Base-by-base conservation (phyloP, 1,139 yeast species). In the Protomyces arabidopsidicola region DNA sequence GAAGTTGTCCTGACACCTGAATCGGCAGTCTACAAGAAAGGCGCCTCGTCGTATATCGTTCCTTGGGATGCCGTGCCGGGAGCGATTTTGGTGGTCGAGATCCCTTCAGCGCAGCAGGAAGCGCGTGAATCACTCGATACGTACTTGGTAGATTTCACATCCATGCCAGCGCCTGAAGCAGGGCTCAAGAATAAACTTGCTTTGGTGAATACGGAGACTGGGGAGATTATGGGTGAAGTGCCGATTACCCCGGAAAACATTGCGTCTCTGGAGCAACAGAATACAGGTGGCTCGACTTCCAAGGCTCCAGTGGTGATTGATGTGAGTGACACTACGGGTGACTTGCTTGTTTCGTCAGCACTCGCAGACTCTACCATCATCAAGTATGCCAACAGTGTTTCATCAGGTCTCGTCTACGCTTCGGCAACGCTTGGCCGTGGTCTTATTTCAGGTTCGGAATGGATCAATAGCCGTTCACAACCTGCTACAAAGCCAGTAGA, bases 121-220 rank as follows among this genome's bases (percentile, higher is more conserved):
- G 22, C 36, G 36, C 36, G 38, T n/a, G 60, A 57, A 14, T 35
- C 60, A 10, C 50, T 57, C 36, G 60, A 57, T 45, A 57, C 55
- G 22, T 57, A 36, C 35, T 48, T 57, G 38, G 60, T 57, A 6
- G 55, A 57, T 48, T 57, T 50, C 27, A 57, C 60, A 14, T 57
- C 60, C 50, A 57, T 57, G 60, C 60, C 60, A 14, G 60, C 60
- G 27, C 60, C 60, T 12, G 60, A 57, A n/a, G n/a, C 60, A 4
- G 50, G 48, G 16, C 50, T 57, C 34, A 39, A 53, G 18, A 50
- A 57, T n/a, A 53, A 57, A 38, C 53, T 57, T 42, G 60, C 60
- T 14, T 38, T 57, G 20, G 60, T 57, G 38, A 53, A 57, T 27
- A 42, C 48, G 18, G 60, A 57, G 38, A 16, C 22, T 3, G 60